Evolutionary conservation across 257 asterid species (phyloP).

Genomic region (Solanum medicagineum): DNA sequence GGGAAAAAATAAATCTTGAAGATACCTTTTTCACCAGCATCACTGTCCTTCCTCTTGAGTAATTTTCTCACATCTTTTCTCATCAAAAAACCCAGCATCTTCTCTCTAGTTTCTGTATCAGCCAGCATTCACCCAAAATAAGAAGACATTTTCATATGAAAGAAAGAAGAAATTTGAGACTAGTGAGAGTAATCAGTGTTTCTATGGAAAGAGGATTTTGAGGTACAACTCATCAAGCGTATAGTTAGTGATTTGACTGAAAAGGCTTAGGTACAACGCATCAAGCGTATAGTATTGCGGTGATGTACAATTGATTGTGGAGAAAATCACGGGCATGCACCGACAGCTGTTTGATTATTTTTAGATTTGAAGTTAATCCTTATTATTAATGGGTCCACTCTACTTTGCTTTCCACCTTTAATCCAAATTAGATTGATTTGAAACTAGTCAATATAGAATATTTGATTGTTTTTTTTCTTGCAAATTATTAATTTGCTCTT

Average conservation of each 20-base stretch:
- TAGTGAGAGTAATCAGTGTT: background rate
- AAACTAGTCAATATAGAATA: background rate
- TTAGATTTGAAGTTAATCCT: background rate
- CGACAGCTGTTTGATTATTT: background rate
- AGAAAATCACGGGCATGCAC: background rate
- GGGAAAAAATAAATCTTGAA: background rate
- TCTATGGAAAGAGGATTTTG: background rate
- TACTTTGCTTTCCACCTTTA: background rate
- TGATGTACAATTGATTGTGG: background rate
- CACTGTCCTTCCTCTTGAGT: conserved; percentile 96
- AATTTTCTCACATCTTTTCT: conserved; percentile 69
- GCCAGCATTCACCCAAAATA: background rate
- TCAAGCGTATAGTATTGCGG: background rate
- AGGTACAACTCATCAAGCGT: background rate
- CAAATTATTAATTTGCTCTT: too few species aligned
- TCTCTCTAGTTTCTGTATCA: background rate
- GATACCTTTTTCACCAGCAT: conserved; percentile 85
- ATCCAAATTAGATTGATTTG: background rate
- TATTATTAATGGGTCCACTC: background rate
- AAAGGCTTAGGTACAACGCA: background rate
- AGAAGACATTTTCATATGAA: background rate
- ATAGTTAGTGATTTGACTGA: background rate
- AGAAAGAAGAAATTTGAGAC: background rate
- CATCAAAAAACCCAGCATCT: conserved; percentile 53
- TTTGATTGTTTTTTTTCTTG: background rate